Evolutionary conservation across 441 rosid species (phyloP).

Genomic region (Adansonia grandidieri): DNA sequence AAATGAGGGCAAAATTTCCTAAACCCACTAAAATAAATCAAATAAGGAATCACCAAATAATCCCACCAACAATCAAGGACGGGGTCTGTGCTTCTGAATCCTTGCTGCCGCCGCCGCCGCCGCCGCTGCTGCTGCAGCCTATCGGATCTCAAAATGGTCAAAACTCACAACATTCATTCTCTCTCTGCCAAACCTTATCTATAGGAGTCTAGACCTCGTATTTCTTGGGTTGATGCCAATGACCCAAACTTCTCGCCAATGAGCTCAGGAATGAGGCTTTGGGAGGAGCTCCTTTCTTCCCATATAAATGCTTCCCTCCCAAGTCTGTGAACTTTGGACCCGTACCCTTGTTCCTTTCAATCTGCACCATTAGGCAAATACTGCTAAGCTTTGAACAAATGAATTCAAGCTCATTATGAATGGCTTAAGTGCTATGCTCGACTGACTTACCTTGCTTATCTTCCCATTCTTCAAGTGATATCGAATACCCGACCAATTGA

Average conservation of each 20-base stretch:
- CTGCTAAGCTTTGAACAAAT: neutral
- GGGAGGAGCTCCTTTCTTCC: slow-evolving; percentile 78
- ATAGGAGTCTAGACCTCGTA: slow-evolving; percentile 51
- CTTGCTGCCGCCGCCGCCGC: slow-evolving; percentile 21
- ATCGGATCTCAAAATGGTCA: slow-evolving; percentile 19
- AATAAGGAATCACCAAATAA: slow-evolving; percentile 39
- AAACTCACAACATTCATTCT: neutral
- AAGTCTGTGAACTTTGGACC: slow-evolving; percentile 85
- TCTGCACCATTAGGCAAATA: slow-evolving; percentile 51
- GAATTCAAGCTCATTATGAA: neutral
- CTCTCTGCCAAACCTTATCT: slow-evolving; percentile 2
- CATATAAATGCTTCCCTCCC: slow-evolving; percentile 84
- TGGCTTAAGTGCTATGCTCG: neutral
- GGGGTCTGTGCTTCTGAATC: slow-evolving; percentile 28
- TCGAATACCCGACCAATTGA: slow-evolving; percentile 96
- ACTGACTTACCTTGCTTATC: slow-evolving; percentile 71
- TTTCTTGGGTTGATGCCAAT: slow-evolving; percentile 93
- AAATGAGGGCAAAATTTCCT: slow-evolving; percentile 40
- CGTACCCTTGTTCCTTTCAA: slow-evolving; percentile 83
- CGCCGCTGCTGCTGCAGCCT: too few relatives aligned
- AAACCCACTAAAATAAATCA: slow-evolving; percentile 47
- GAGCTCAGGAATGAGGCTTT: slow-evolving; percentile 69
- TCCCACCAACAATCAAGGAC: slow-evolving; percentile 27
- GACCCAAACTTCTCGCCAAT: slow-evolving; percentile 72
- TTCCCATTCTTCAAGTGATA: slow-evolving; percentile 93